phyloP scores from a whole-genome alignment of 257 asterid species.

The Solanum pimpinellifolium region DNA sequence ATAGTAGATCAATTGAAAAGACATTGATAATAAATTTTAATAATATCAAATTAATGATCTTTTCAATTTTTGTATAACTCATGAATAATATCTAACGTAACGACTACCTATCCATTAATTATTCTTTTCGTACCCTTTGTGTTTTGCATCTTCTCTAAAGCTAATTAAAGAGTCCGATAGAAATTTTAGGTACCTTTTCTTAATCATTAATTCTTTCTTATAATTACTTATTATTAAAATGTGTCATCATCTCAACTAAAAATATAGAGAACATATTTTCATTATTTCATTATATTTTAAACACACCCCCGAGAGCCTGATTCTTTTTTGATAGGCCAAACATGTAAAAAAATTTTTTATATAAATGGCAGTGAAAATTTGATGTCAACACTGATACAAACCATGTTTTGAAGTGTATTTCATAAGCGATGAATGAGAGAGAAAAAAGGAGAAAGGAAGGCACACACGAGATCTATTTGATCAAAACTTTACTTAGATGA shows the following conservation, averaged over 20 bases:
- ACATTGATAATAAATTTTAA: neutral
- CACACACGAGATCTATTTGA: neutral
- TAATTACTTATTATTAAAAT: no score
- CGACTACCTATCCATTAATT: neutral
- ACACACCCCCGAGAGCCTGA: neutral
- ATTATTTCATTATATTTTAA: no score
- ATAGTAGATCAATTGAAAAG: neutral
- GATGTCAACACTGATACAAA: no score
- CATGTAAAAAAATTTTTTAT: neutral
- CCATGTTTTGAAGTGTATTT: neutral
- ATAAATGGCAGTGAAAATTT: rapidly evolving
- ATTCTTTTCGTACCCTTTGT: neutral
- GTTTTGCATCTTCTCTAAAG: neutral
- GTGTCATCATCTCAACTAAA: no score
- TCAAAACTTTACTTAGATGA: neutral
- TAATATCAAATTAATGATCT: neutral
- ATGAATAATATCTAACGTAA: neutral
- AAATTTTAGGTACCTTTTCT: neutral
- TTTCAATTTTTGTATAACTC: neutral
- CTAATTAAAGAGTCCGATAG: neutral
- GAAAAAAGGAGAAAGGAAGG: neutral
- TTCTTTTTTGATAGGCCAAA: neutral
- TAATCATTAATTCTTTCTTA: neutral
- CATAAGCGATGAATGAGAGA: neutral
- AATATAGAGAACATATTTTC: no score